These are phyloP conservation scores for Aspergillaceae sp. DNA, from an alignment of 2,329 filamentous ascomycete genomes.

Conservation along the genomic window DNA sequence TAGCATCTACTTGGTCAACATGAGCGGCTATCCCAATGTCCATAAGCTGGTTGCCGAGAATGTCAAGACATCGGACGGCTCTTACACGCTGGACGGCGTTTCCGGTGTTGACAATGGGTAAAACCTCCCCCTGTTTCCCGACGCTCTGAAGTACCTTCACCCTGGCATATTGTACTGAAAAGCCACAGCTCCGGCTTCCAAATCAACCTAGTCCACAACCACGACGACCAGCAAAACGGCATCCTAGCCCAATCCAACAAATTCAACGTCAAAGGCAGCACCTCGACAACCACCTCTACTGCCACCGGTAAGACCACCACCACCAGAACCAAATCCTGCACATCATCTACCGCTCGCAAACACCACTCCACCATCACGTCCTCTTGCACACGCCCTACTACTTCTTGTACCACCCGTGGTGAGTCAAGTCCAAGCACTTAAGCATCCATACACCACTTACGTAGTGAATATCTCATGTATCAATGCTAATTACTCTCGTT, in stretches of 20 bases:
- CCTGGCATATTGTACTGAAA: neutral
- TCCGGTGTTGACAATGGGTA: conserved; percentile 18
- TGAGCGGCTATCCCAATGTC: conserved; percentile 27
- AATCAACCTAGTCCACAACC: conserved; percentile 34
- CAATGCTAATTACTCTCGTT: too few relatives aligned
- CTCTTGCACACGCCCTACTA: conserved; percentile 7
- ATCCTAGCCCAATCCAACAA: conserved; percentile 36
- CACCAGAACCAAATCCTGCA: conserved; percentile 4
- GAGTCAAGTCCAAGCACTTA: conserved; percentile 8
- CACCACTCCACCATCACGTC: conserved; percentile 4
- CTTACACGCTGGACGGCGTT: conserved; percentile 29
- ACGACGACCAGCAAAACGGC: conserved; percentile 23
- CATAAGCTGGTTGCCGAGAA: conserved; percentile 24
- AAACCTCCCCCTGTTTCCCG: neutral
- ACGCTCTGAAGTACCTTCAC: too few relatives aligned
- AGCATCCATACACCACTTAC: too few relatives aligned
- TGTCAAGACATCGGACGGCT: conserved; percentile 27
- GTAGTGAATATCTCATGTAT: too few relatives aligned
- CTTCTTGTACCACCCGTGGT: conserved; percentile 18
- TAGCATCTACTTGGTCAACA: conserved; percentile 36
- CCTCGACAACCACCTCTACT: conserved; percentile 14
- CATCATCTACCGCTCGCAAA: neutral
- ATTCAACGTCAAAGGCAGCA: conserved; percentile 20
- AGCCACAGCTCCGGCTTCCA: conserved; percentile 29
- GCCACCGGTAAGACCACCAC: conserved; percentile 12